phyloP scores from a whole-genome alignment of 2,329 filamentous ascomycete genomes.

The Colletotrichum destructivum region DNA sequence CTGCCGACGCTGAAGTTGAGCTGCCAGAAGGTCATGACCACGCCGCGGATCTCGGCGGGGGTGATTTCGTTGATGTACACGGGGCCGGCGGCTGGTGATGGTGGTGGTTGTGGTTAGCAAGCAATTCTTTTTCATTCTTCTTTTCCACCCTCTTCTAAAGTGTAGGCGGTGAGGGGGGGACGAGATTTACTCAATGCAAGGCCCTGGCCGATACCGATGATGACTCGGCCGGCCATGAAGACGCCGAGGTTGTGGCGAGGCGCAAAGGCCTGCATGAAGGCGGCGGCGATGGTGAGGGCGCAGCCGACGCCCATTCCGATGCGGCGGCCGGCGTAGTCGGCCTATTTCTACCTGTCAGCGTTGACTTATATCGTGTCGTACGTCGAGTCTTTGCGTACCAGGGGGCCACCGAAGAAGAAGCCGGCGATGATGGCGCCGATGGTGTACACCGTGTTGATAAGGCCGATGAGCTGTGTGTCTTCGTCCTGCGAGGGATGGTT shows the following conservation, averaged over 20 bases:
- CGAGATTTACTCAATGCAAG: slow-evolving; percentile 65
- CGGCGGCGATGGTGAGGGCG: slow-evolving; percentile 73
- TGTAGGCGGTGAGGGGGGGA: neutral
- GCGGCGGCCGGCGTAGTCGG: slow-evolving; percentile 71
- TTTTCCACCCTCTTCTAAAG: too few relatives aligned
- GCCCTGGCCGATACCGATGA: slow-evolving; percentile 77
- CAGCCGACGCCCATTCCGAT: slow-evolving; percentile 74
- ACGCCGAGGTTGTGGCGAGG: slow-evolving; percentile 70
- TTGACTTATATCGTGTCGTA: too few relatives aligned
- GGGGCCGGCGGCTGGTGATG: slow-evolving; percentile 69
- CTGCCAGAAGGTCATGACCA: slow-evolving; percentile 80
- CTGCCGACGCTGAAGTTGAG: slow-evolving; percentile 77
- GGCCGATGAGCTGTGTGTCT: slow-evolving; percentile 61
- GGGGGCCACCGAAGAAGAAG: slow-evolving; percentile 78
- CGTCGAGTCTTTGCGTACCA: slow-evolving; percentile 52
- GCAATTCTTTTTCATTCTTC: too few relatives aligned
- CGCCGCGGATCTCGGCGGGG: slow-evolving; percentile 74
- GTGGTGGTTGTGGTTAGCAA: neutral
- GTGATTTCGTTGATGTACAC: slow-evolving; percentile 81
- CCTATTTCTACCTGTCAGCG: slow-evolving; percentile 44
- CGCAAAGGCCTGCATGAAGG: slow-evolving; percentile 75
- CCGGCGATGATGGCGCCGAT: slow-evolving; percentile 80
- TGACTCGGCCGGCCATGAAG: slow-evolving; percentile 75
- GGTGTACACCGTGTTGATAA: slow-evolving; percentile 78
- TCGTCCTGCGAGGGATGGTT: slow-evolving; percentile 45